Conservation (phyloP, 148 eudicot species). For the Polygonum aviculare region DNA sequence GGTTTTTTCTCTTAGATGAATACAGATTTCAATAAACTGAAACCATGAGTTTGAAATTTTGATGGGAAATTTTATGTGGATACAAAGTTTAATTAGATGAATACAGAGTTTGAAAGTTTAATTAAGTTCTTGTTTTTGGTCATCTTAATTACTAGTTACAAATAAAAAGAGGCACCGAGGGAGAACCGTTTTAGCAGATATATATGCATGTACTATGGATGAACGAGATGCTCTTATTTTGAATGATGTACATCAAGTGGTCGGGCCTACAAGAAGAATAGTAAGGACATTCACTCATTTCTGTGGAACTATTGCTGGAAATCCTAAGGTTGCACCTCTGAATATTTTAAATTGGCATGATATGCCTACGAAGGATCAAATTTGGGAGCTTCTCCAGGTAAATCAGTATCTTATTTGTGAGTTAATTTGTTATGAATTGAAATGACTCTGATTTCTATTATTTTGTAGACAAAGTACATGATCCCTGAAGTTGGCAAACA, state of each 20-base stretch:
- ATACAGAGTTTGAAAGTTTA: no score
- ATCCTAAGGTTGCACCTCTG: background rate
- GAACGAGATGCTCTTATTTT: background rate
- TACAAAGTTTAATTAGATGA: no score
- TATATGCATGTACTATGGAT: background rate
- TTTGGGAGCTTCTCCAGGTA: background rate
- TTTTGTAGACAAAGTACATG: no score
- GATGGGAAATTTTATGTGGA: no score
- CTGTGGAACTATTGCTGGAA: background rate
- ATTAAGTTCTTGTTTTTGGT: no score
- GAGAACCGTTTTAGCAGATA: background rate
- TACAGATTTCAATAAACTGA: no score
- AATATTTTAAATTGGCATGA: background rate
- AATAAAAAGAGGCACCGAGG: background rate
- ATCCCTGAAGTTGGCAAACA: no score
- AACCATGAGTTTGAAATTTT: no score
- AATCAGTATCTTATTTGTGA: background rate
- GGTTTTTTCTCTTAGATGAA: no score
- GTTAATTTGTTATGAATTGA: no score
- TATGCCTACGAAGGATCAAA: background rate
- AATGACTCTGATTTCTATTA: no score
- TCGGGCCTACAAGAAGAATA: background rate
- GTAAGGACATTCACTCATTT: background rate
- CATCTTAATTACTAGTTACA: background rate
- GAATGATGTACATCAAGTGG: background rate